A percentile compares a stretch with the other conserved stretches of the same genome.
phyloP scores from a whole-genome alignment of 2,329 filamentous ascomycete species.

The Ophiostoma sp. region DNA sequence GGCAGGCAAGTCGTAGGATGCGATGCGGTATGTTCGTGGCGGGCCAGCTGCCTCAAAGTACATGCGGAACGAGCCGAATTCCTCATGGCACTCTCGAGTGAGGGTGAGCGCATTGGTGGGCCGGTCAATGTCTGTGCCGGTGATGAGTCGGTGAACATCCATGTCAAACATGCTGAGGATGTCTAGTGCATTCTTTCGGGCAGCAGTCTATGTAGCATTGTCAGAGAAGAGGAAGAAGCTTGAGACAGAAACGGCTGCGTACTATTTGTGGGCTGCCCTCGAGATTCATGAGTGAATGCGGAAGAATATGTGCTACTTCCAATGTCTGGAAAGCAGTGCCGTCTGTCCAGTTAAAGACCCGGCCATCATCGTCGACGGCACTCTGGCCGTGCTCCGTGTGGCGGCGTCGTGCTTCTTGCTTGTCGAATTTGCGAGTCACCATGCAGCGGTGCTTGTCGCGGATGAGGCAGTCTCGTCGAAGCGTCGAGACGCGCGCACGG shows the following conservation, averaged over 20 bases:
- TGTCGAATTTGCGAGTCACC: constrained; percentile 12
- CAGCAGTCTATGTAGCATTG: constrained; percentile 7
- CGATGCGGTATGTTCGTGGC: constrained; percentile 15
- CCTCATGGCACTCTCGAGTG: not conserved
- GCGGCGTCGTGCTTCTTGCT: constrained; percentile 7
- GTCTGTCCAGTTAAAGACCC: constrained; percentile 9
- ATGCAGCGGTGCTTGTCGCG: constrained; percentile 17
- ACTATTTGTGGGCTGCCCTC: constrained; percentile 13
- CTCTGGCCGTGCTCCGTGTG: not conserved
- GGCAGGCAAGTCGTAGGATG: constrained; percentile 4
- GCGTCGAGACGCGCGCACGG: constrained; percentile 6
- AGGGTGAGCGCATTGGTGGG: constrained; percentile 17
- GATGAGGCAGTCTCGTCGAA: constrained; percentile 14
- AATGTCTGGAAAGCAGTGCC: constrained; percentile 3
- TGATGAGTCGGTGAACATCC: constrained; percentile 10
- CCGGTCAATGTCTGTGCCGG: constrained; percentile 16
- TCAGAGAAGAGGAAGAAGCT: not conserved
- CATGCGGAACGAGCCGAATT: constrained; percentile 17
- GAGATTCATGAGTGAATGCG: constrained; percentile 8
- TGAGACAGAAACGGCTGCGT: not conserved
- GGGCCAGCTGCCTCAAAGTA: constrained; percentile 13
- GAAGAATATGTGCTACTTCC: constrained; percentile 12
- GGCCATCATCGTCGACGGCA: constrained; percentile 8
- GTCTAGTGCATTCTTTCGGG: constrained; percentile 10
- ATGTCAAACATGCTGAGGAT: constrained; percentile 17